Conservation (phyloP, 2,329 filamentous ascomycete species). For the Xylaria sp. region DNA sequence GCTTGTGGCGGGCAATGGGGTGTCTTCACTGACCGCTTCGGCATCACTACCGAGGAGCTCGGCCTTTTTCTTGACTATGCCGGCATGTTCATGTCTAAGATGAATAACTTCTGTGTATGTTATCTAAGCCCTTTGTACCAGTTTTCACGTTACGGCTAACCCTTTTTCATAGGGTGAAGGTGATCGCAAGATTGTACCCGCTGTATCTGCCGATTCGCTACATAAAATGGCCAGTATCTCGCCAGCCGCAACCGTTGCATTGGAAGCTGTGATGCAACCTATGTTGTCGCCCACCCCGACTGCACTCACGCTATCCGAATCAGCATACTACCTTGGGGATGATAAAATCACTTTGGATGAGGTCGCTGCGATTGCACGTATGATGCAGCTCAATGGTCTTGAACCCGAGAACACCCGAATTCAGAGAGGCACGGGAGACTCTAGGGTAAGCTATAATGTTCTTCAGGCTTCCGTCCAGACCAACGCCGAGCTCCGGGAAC, state of each 20-base stretch:
- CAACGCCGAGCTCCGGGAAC: neutral
- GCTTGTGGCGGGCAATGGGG: neutral
- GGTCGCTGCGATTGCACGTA: neutral
- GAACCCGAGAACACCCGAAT: constrained; percentile 8
- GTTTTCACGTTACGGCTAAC: neutral
- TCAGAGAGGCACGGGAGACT: neutral
- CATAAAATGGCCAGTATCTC: neutral
- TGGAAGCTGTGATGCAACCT: neutral
- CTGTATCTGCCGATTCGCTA: neutral
- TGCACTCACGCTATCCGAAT: neutral
- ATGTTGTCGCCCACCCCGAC: neutral
- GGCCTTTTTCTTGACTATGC: neutral
- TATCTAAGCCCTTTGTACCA: too few species aligned
- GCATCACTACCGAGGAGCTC: neutral
- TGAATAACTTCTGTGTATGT: constrained; percentile 4
- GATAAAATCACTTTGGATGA: neutral
- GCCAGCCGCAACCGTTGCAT: neutral
- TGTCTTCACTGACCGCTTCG: neutral
- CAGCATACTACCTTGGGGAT: constrained; percentile 1
- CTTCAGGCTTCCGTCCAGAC: neutral
- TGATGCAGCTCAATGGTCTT: neutral
- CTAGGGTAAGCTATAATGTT: neutral
- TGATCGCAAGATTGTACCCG: constrained; percentile 3
- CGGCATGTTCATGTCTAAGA: neutral
- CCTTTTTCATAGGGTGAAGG: constrained; percentile 1